A percentile compares a stretch with the other conserved stretches of the same genome.
Evolutionary conservation across 306 rosid genomes (phyloP).

Genomic region (Purshia tridentata): DNA sequence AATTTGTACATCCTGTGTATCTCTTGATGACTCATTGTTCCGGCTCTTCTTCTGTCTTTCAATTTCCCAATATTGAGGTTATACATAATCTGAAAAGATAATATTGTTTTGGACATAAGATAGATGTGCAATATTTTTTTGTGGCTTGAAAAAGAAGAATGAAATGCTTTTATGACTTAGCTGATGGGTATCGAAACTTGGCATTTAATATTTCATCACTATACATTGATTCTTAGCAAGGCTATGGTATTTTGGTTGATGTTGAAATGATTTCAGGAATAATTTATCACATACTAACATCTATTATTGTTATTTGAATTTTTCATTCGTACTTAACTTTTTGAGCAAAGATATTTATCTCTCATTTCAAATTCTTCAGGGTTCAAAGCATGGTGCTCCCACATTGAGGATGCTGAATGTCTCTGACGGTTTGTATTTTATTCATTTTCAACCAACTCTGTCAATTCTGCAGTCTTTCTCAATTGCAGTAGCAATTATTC

Average conservation of each 20-base stretch:
- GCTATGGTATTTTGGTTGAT: neutral
- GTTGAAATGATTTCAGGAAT: neutral
- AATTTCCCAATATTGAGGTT: neutral
- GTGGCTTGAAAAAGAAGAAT: constrained; percentile 8
- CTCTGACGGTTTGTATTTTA: constrained; percentile 63
- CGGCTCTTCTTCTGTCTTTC: constrained; percentile 7
- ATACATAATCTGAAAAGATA: constrained; percentile 2
- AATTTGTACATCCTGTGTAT: neutral
- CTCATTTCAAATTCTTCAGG: constrained; percentile 37
- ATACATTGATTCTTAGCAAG: neutral
- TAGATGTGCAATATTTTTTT: neutral
- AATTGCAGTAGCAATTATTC: constrained; percentile 81
- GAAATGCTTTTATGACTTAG: constrained; percentile 7
- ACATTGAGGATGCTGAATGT: constrained; percentile 82
- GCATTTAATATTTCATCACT: constrained; percentile 10
- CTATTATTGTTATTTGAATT: neutral
- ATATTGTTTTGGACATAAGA: neutral
- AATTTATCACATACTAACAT: neutral
- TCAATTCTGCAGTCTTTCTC: constrained; percentile 84
- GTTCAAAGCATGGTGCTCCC: constrained; percentile 41
- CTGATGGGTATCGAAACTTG: constrained; percentile 16
- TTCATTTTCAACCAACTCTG: constrained; percentile 63
- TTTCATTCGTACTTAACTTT: neutral
- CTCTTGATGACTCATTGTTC: constrained; percentile 1
- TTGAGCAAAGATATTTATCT: constrained; percentile 9